Percentiles rank a stretch among this genome's conserved stretches.
Evolutionary conservation across 129 eudicot species (phyloP).

Genomic region (Tagetes patula): DNA sequence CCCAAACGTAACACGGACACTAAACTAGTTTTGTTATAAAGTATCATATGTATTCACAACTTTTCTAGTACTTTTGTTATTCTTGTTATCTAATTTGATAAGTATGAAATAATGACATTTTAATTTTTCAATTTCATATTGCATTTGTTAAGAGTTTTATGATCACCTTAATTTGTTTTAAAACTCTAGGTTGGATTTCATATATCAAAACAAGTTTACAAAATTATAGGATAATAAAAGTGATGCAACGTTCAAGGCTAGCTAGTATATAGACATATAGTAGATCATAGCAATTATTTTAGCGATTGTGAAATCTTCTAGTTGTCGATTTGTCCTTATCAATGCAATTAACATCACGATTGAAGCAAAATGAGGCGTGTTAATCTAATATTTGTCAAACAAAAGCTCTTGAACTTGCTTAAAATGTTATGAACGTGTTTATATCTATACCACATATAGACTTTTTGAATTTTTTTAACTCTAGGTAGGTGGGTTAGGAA

Average conservation of each 20-base stretch:
- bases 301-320: background rate
- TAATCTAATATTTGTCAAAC: background rate
- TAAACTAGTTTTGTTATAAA: no score
- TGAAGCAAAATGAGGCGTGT: background rate
- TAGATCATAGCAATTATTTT: background rate
- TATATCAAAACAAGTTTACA: background rate
- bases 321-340: background rate
- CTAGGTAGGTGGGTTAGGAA: no score
- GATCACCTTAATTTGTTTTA: background rate
- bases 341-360: background rate
- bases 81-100: no score
- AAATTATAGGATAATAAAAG: background rate
- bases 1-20: no score
- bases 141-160: background rate
- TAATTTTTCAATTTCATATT: background rate
- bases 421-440: background rate
- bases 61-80: no score
- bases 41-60: no score
- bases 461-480: background rate
- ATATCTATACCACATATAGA: background rate
- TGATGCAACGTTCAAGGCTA: background rate
- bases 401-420: background rate
- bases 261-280: background rate
- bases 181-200: background rate
- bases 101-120: background rate